Base-by-base conservation (phyloP, 768 basidiomycete genomes). In the Suillus brevipes region DNA sequence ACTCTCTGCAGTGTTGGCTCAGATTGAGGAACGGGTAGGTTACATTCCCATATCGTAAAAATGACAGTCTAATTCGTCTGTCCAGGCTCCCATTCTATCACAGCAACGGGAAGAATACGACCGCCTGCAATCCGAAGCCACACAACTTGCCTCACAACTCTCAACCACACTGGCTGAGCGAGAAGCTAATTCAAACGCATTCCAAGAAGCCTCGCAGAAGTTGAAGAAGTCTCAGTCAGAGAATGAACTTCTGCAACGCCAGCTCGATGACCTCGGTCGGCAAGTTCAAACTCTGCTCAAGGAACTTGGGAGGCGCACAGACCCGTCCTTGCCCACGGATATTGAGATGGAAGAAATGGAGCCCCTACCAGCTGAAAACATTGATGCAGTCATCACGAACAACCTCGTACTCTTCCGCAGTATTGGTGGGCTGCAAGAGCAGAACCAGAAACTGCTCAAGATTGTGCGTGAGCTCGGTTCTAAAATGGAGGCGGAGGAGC, bases 21-120 rank as follows among this genome's bases (percentile, higher is more conserved):
- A 98, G 78, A 93, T 99, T 63, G 90, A 96, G 74, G 97, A 97
- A 79, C 81, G 91, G 75, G 93, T 94, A 72, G 58, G 67, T 1
- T 64, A n/a, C 28, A 34, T 25, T 36, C 6, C 12, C 36, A 12
- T 34, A 8, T 42, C 57, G 23, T 56, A 7, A 12, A 9, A 3
- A 9, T 1, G 6, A 5, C 2, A 18, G 23, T 60, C 28, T 69
- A 38, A 64, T 45, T 65, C 25, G 61, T 60, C 2, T 56, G n/a
- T 66, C 5, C 68, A 97, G 95, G 95, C 95, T 16, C 97, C 97
- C 10, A 83, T 95, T 31, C 83, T 99, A 9, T 88, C 90, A 18
- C 92, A 97, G 75, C 97, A 98, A 78, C 89, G 93, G 23, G 81
- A 82, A 5, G 96, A 98, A 76, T 95, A 97, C 73, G 91, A 92